Percentiles rank a stretch among this genome's conserved stretches.
phyloP scores from a whole-genome alignment of 371 early-diverging fungal genomes.

The Nematocida sp. region DNA sequence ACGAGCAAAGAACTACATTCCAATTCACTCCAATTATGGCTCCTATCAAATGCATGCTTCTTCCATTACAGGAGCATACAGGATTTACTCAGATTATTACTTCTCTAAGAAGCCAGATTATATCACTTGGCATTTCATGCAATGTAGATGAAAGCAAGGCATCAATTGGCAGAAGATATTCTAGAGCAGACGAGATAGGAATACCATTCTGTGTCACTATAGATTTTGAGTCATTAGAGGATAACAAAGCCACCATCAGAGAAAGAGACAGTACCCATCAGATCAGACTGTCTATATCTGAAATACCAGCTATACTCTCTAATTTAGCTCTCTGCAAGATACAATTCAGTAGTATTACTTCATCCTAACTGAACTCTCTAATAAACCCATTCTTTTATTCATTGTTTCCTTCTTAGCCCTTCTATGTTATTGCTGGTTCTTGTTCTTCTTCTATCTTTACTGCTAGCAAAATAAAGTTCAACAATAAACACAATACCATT shows the following conservation, averaged over 20 bases:
- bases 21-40: slow-evolving; percentile 71
- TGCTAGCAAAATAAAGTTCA: too few species aligned
- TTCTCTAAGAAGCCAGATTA: slow-evolving; percentile 65
- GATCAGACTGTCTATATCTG: slow-evolving; percentile 67
- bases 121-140: slow-evolving; percentile 39
- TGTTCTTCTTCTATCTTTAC: too few species aligned
- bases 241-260: slow-evolving; percentile 84
- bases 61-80: slow-evolving; percentile 73
- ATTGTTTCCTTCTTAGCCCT: too few species aligned
- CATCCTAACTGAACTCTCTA: too few species aligned
- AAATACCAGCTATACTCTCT: slow-evolving; percentile 6
- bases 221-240: slow-evolving; percentile 88
- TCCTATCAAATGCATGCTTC: slow-evolving; percentile 82
- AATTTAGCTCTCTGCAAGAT: too few species aligned
- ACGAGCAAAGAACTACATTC: slow-evolving; percentile 71
- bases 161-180: slow-evolving; percentile 92
- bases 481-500: too few species aligned
- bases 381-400: too few species aligned
- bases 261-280: slow-evolving; percentile 92
- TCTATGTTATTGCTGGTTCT: too few species aligned
- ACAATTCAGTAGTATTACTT: too few species aligned
- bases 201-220: slow-evolving; percentile 94
- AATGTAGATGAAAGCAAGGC: slow-evolving; percentile 66
- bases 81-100: slow-evolving; percentile 71
- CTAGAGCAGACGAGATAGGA: slow-evolving; percentile 95